phyloP scores from a whole-genome alignment of 2,329 filamentous ascomycete genomes.

The Hypoxylon rubiginosum region DNA sequence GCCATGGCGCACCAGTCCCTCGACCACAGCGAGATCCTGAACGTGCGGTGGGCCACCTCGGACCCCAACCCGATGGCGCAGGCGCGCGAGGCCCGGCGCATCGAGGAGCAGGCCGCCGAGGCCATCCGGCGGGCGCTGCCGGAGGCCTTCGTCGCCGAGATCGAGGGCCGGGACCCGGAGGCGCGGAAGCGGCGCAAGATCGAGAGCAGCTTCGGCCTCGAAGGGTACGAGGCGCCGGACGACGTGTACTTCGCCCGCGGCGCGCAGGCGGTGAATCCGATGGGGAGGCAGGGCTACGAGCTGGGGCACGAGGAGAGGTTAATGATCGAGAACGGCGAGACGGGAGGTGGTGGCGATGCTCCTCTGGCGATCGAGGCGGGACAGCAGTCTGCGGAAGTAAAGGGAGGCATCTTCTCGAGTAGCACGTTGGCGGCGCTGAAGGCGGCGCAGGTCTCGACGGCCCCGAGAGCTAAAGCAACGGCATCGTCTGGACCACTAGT shows the following conservation, averaged over 20 bases:
- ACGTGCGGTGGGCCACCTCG: constrained; percentile 96
- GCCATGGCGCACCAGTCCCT: constrained; percentile 95
- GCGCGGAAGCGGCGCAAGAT: constrained; percentile 90
- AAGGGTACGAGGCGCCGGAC: constrained; percentile 94
- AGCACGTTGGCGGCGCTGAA: constrained; percentile 86
- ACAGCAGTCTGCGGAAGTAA: constrained; percentile 52
- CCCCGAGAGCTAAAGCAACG: constrained; percentile 66
- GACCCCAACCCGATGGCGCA: constrained; percentile 97
- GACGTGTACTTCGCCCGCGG: constrained; percentile 92
- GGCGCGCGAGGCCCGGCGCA: constrained; percentile 86
- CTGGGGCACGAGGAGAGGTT: constrained; percentile 72
- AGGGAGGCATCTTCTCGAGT: constrained; percentile 81
- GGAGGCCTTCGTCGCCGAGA: constrained; percentile 90
- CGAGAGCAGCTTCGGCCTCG: constrained; percentile 87
- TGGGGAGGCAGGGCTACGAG: constrained; percentile 71
- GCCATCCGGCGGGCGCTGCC: constrained; percentile 90
- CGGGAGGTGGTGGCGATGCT: constrained; percentile 58
- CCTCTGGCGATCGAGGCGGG: constrained; percentile 57
- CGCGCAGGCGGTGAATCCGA: constrained; percentile 73
- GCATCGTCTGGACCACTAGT: constrained; percentile 79
- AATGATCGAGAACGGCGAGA: constrained; percentile 70
- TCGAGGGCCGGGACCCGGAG: constrained; percentile 91
- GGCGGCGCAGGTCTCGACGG: constrained; percentile 66
- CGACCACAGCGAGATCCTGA: constrained; percentile 92
- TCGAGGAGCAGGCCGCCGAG: constrained; percentile 97